A percentile compares a stretch with the other conserved stretches of the same genome.
Conservation (phyloP, 495 filamentous ascomycete species). For the Hypoxylon perforatum region DNA sequence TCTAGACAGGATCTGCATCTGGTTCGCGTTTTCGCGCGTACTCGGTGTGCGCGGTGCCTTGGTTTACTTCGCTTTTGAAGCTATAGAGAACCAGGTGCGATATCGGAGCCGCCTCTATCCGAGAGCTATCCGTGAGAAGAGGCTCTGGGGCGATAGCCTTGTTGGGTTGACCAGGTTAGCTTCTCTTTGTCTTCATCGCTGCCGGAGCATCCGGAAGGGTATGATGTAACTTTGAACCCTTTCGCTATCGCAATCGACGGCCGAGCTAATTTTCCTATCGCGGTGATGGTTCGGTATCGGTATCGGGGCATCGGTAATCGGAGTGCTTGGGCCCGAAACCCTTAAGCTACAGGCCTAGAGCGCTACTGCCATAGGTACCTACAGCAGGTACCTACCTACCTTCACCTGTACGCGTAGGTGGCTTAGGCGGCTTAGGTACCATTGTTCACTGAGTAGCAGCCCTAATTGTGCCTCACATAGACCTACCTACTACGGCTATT, state of each 20-base stretch:
- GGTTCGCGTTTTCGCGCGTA: background rate
- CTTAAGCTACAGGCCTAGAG: background rate
- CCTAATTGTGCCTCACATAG: too few species aligned
- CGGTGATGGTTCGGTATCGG: slow-evolving; percentile 30
- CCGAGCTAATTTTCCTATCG: slow-evolving; percentile 10
- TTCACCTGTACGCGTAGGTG: too few species aligned
- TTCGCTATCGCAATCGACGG: slow-evolving; percentile 3
- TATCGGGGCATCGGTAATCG: slow-evolving; percentile 22
- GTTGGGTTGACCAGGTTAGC: background rate
- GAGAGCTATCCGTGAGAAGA: background rate
- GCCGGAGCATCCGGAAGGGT: slow-evolving; percentile 18
- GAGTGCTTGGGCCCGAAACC: slow-evolving; percentile 13
- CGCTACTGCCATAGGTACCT: background rate
- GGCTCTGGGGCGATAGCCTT: background rate
- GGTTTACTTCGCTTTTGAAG: background rate
- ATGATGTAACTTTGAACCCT: slow-evolving; percentile 25
- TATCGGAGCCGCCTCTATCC: background rate
- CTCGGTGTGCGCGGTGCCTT: background rate
- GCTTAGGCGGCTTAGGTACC: too few species aligned
- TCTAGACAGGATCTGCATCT: slow-evolving; percentile 9
- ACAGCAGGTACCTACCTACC: too few species aligned
- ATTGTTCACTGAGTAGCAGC: too few species aligned
- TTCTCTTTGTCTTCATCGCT: background rate
- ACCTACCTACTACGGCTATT: background rate
- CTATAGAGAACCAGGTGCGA: background rate